Evolutionary conservation across 2,329 filamentous ascomycete genomes (phyloP).

Genomic region (Neocatenulostroma microsporum): DNA sequence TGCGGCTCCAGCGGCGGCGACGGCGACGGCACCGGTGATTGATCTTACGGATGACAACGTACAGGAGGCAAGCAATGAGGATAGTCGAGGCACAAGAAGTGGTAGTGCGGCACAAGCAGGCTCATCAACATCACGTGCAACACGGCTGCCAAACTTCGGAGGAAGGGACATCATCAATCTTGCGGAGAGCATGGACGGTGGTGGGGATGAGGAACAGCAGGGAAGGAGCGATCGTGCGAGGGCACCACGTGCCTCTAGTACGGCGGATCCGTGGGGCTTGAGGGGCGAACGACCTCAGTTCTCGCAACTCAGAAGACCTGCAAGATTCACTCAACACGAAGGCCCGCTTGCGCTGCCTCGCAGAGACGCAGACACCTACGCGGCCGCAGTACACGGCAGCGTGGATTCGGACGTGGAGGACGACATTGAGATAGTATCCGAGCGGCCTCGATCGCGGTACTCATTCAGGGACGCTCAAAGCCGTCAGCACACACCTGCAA

Average conservation of each 20-base stretch:
- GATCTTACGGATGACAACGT: conserved; percentile 30
- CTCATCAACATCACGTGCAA: conserved; percentile 22
- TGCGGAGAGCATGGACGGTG: conserved; percentile 2
- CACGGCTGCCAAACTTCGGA: conserved; percentile 34
- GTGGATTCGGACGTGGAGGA: conserved; percentile 3
- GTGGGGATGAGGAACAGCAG: background rate
- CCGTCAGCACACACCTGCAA: conserved; percentile 8
- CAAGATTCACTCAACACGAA: too few species aligned
- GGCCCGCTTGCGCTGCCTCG: too few species aligned
- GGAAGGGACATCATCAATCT: conserved; percentile 21
- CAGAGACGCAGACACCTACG: too few species aligned
- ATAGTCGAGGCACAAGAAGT: background rate
- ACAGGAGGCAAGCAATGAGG: background rate
- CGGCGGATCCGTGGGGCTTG: background rate
- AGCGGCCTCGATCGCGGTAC: too few species aligned
- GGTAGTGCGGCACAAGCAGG: background rate
- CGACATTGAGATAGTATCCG: conserved; percentile 14
- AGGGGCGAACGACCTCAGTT: conserved; percentile 5
- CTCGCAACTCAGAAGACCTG: conserved; percentile 6
- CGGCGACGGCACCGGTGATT: conserved; percentile 21
- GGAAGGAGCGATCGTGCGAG: background rate
- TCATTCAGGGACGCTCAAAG: too few species aligned
- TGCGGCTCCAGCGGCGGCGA: conserved; percentile 6
- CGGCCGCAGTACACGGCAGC: conserved; percentile 1
- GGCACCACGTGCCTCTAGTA: too few species aligned